Evolutionary conservation across 2,329 filamentous ascomycete species (phyloP).

Genomic region (Chrysoporthe deuterocubensis): DNA sequence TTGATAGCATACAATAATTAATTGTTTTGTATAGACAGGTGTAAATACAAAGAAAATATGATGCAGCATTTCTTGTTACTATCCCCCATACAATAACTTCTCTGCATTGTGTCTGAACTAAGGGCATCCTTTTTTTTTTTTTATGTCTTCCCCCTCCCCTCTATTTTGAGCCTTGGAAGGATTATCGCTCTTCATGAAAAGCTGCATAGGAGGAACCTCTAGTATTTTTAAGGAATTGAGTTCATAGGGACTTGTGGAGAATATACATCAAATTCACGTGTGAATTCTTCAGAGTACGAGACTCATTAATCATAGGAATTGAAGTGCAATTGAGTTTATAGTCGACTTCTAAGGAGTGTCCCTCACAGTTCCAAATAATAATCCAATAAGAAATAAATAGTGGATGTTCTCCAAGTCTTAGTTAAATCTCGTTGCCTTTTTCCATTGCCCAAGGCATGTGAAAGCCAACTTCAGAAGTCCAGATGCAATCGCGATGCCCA

Average conservation of each 20-base stretch:
- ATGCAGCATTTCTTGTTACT: too few relatives aligned
- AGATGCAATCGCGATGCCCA: neutral
- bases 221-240: too few relatives aligned
- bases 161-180: too few relatives aligned
- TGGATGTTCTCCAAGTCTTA: neutral
- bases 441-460: neutral
- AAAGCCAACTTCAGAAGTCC: neutral
- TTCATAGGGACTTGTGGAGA: neutral
- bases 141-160: too few relatives aligned
- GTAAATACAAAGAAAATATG: neutral
- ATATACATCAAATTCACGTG: neutral
- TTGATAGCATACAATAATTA: neutral
- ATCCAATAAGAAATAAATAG: neutral
- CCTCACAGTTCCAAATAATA: neutral
- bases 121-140: too few relatives aligned
- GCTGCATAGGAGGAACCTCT: too few relatives aligned
- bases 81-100: too few relatives aligned
- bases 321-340: neutral
- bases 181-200: too few relatives aligned
- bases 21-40: neutral
- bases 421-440: neutral
- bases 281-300: neutral
- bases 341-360: neutral
- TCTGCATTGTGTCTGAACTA: too few relatives aligned
- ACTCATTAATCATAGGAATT: neutral